Conservation (phyloP, 352 stramenopile genomes). For the Phytophthora europaea region DNA sequence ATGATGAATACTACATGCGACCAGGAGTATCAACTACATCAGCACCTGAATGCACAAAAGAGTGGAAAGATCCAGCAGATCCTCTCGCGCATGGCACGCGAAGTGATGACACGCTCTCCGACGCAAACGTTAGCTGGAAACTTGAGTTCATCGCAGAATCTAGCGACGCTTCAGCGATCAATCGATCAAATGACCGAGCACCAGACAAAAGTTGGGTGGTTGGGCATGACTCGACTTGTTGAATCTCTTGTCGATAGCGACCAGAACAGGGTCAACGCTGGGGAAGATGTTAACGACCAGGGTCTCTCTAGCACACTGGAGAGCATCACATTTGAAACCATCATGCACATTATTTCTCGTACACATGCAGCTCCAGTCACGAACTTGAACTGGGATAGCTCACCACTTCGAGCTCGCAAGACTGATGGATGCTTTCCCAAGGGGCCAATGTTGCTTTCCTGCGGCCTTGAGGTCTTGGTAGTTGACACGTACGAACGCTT, state of each 20-base stretch:
- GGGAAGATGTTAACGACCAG: conserved; percentile 29
- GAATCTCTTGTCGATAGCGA: conserved; percentile 39
- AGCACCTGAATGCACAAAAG: conserved; percentile 34
- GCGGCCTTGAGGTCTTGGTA: conserved; percentile 77
- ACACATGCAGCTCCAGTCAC: conserved; percentile 54
- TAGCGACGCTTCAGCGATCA: conserved; percentile 62
- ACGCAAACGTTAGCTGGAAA: conserved; percentile 63
- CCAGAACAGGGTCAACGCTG: conserved; percentile 4
- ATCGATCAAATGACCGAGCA: conserved; percentile 50
- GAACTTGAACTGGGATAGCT: conserved; percentile 58
- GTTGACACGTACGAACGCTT: conserved; percentile 84
- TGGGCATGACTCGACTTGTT: conserved; percentile 39
- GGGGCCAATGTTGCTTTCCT: conserved; percentile 74
- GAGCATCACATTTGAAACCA: conserved; percentile 77
- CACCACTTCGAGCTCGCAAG: conserved; percentile 47
- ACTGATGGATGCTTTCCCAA: conserved; percentile 70
- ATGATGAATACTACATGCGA: conserved; percentile 8
- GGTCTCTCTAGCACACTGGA: conserved; percentile 52
- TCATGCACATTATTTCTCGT: conserved; percentile 82
- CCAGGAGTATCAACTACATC: conserved; percentile 23
- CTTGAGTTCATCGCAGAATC: conserved; percentile 54
- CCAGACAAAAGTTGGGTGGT: conserved; percentile 24
- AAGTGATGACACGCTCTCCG: conserved; percentile 51
- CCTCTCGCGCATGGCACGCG: conserved; percentile 56
- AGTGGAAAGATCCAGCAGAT: conserved; percentile 71